Evolutionary conservation across 2,329 filamentous ascomycete genomes (phyloP), one percentile per base, ranked within the genome.

Genomic region (Beauveria bassiana): DNA sequence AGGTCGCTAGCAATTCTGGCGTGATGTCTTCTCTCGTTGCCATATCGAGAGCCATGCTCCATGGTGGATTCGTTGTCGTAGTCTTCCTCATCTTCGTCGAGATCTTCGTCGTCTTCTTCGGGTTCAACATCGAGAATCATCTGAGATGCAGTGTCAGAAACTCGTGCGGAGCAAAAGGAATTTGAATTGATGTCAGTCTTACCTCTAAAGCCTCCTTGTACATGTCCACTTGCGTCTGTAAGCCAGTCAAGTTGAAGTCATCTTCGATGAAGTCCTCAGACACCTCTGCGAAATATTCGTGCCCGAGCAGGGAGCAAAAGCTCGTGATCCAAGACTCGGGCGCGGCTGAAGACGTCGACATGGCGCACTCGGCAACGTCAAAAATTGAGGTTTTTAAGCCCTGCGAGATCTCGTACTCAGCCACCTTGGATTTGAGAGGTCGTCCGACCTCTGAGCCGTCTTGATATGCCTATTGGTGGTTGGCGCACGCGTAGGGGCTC

Each of bases 261-360:
- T 99, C 95, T 75, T 99, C 95, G 72, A 99, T 98, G 70, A 99
- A 99, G 71, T 99, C 95, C 77, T 99, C 95, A 51, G 91, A 95
- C 56, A 99, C 93, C 79, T 99, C 95, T 65, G 95, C 95, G 75
- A 99, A 99, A 79, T 98, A 99, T 76, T 99, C 95, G 74, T 99
- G 95, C 64, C 95, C 95, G 64, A 98, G 84, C 51, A 98, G 81
- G 45, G 91, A 92, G 80, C 95, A 99, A 75, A 97, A 99, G 62
- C 93, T 96, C 65, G 91, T 89, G 79, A 99, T 98, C 95, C 95
- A 99, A 61, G 93, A 96, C 80, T 99, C 95, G 65, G 83, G 82
- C 34, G 81, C 76, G 59, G 81, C 83, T 59, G 83, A 86, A 56
- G 83, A 84, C 60, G 81, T 81, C 68, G 83, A 86, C 83, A 86